Conservation (phyloP, 306 rosid species). For the Dalbergia cultrata region DNA sequence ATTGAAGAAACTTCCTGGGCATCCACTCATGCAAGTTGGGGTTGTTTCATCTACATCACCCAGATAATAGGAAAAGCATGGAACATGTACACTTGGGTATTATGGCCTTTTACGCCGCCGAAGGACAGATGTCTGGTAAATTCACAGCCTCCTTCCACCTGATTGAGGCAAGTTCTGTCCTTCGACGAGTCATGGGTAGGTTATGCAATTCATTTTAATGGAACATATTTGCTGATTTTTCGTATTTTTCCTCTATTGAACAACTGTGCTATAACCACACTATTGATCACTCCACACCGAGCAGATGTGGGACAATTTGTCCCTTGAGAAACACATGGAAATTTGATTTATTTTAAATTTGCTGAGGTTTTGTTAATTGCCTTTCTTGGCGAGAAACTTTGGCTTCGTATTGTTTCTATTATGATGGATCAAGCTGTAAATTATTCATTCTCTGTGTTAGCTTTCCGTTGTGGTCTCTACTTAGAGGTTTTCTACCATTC, state of each 20-base stretch:
- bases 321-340: conserved; percentile 36
- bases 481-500: conserved; percentile 41
- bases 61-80: conserved; percentile 53
- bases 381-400: conserved; percentile 33
- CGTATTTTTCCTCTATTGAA: conserved; percentile 29
- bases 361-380: conserved; percentile 30
- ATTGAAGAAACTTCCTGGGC: conserved; percentile 62
- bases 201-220: conserved; percentile 24
- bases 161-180: conserved; percentile 36
- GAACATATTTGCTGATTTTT: conserved; percentile 30
- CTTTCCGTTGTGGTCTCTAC: conserved; percentile 26
- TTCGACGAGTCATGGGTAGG: conserved; percentile 13
- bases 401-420: conserved; percentile 39
- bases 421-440: conserved; percentile 46
- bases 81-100: conserved; percentile 42
- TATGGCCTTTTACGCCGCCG: conserved; percentile 36
- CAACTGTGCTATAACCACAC: conserved; percentile 39
- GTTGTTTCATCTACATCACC: conserved; percentile 53
- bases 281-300: conserved; percentile 40
- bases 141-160: conserved; percentile 45
- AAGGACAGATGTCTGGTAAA: conserved; percentile 43
- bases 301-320: conserved; percentile 41
- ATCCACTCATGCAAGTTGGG: conserved; percentile 45
- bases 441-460: conserved; percentile 40
- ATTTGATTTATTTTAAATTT: conserved; percentile 12